Evolutionary conservation across 2,329 filamentous ascomycete genomes (phyloP), one percentile per base, ranked within the genome.

Genomic region (Epicoccum nigrum): DNA sequence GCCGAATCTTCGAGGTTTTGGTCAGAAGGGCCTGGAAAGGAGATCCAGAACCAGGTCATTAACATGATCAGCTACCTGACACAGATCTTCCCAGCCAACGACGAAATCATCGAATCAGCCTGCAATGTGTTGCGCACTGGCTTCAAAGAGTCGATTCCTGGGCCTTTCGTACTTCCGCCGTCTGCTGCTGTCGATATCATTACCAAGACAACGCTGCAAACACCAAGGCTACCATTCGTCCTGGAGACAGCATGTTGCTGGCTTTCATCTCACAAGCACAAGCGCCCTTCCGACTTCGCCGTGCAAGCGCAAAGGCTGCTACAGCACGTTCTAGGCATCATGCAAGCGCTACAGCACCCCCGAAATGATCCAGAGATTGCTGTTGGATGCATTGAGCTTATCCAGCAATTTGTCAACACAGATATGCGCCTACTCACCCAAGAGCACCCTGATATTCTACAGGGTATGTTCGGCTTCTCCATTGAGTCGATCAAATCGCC

Each of bases 141-240:
- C 0, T 92, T 92, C 64, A 86, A 86, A 1, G 90, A 95, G 70
- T 82, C 80, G 0, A 82, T 85, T 20, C 83, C 87, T 3, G 90
- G 90, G 0, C 88, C 89, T 1, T 93, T 94, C 62, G 89, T 92
- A 7, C 84, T 95, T 54, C 81, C 86, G 2, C 79, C 87, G 0
- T 75, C 80, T 0, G 79, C 85, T 56, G 83, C 89, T n/a, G 83
- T 86, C 9, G 79, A 84, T 33, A 88, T 89, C 67, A 79, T 94
- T 38, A 78, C 81, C 3, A 81, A 81, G 43, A 81, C 86, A 17
- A 77, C 74, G 1, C 73, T 82, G 30, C 75, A 81, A n/a, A 88
- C 83, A 8, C 86, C 87, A 11, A 80, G 88, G 37, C 78, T 90
- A 30, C 87, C 88, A 2, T 79, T 83, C 4, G 79, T 92, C 8